phyloP scores from a whole-genome alignment of 192 early-diverging fungal genomes.

The Allomyces javanicus region DNA sequence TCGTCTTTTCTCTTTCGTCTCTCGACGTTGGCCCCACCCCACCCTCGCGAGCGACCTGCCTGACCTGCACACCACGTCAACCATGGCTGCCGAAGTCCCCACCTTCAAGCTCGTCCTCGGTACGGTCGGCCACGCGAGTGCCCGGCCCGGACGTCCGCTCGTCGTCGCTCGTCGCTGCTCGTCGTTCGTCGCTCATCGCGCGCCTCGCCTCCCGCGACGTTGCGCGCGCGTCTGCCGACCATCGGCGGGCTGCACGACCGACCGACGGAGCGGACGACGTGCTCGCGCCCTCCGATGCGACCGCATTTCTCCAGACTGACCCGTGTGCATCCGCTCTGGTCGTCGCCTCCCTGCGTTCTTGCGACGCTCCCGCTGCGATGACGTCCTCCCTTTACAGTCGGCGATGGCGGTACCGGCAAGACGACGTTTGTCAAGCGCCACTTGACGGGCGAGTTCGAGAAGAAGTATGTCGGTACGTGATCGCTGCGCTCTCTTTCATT shows the following conservation, averaged over 20 bases:
- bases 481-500: conserved; percentile 2
- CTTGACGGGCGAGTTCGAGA: conserved; percentile 98
- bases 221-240: neutral
- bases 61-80: neutral
- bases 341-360: neutral
- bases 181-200: neutral
- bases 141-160: neutral
- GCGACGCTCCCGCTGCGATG: neutral
- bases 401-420: conserved; percentile 98
- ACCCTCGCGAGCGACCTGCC: too few species aligned
- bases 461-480: conserved; percentile 90
- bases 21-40: too few species aligned
- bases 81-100: conserved; percentile 17
- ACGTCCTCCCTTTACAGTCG: conserved; percentile 30
- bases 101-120: conserved; percentile 84
- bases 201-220: neutral
- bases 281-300: neutral
- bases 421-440: conserved; percentile 99
- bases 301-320: neutral
- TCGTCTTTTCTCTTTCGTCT: too few species aligned
- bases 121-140: conserved; percentile 11
- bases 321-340: neutral
- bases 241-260: neutral
- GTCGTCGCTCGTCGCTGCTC: neutral
- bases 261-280: too few species aligned